Evolutionary conservation across 768 basidiomycete genomes (phyloP).

Genomic region (Boletus barrowsii): DNA sequence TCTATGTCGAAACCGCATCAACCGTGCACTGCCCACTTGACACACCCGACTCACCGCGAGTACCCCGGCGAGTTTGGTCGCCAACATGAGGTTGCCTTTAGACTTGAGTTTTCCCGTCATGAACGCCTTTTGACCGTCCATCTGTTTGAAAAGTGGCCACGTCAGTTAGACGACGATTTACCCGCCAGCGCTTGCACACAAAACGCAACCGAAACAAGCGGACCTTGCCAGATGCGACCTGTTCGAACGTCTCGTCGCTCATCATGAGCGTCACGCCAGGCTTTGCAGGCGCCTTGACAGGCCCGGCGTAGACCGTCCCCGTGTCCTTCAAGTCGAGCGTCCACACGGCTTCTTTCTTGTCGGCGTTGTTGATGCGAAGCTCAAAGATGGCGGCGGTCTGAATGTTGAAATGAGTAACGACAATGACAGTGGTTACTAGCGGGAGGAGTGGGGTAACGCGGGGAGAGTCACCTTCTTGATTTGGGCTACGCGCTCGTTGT

Average conservation of each 20-base stretch:
- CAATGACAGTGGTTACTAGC: too few relatives aligned
- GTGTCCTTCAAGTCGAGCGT: slow-evolving; percentile 92
- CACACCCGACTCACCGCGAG: slow-evolving; percentile 55
- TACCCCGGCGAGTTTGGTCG: slow-evolving; percentile 83
- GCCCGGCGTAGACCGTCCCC: slow-evolving; percentile 73
- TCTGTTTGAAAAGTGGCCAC: slow-evolving; percentile 34
- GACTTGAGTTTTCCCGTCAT: slow-evolving; percentile 95
- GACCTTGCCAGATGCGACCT: slow-evolving; percentile 74
- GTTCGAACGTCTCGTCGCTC: slow-evolving; percentile 69
- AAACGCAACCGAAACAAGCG: slow-evolving; percentile 1
- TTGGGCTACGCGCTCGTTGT: slow-evolving; percentile 61
- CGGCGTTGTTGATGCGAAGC: slow-evolving; percentile 70
- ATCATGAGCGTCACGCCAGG: slow-evolving; percentile 81
- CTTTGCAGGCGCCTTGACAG: slow-evolving; percentile 46
- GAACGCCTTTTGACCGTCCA: slow-evolving; percentile 92
- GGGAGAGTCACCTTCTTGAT: slow-evolving; percentile 60
- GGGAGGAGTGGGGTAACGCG: background rate
- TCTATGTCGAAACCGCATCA: slow-evolving; percentile 16
- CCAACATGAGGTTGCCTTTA: slow-evolving; percentile 90
- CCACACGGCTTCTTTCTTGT: slow-evolving; percentile 74
- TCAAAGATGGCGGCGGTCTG: slow-evolving; percentile 90
- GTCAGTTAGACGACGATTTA: background rate
- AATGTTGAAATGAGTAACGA: background rate
- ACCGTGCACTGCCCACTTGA: too few relatives aligned
- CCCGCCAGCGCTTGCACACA: background rate